Conservation (phyloP, 805 yeast species). For the Candida easanensis region DNA sequence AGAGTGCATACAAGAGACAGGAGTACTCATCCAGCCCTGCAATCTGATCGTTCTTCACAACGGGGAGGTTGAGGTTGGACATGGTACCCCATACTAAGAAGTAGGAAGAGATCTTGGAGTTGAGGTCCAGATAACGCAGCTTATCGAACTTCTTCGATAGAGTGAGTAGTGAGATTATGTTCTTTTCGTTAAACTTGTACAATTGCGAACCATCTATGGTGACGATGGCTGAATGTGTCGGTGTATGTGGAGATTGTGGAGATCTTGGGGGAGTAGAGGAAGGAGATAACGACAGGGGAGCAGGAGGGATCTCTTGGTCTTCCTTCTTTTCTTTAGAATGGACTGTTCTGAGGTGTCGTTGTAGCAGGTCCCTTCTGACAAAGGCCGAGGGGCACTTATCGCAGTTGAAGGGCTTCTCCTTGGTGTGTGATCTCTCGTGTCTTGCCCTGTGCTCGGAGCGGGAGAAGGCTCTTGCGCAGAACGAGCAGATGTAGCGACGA, state of each 20-base stretch:
- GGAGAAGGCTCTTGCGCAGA: slow-evolving; percentile 78
- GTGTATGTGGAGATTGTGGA: neutral
- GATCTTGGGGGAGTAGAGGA: slow-evolving; percentile 1
- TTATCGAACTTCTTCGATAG: slow-evolving; percentile 28
- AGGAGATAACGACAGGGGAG: neutral
- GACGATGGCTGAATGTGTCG: neutral
- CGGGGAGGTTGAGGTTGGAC: slow-evolving; percentile 30
- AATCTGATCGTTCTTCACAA: slow-evolving; percentile 20
- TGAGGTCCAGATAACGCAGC: slow-evolving; percentile 10
- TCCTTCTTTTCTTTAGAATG: slow-evolving; percentile 37
- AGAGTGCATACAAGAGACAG: slow-evolving; percentile 40
- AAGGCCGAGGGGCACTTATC: slow-evolving; percentile 66
- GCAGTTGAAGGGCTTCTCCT: slow-evolving; percentile 78
- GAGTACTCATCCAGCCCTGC: slow-evolving; percentile 30
- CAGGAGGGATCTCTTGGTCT: neutral
- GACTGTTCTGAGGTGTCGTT: slow-evolving; percentile 76
- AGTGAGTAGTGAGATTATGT: slow-evolving; percentile 32
- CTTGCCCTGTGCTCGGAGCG: slow-evolving; percentile 75
- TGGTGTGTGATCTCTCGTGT: slow-evolving; percentile 78
- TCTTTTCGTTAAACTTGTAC: slow-evolving; percentile 26
- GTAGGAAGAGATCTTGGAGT: slow-evolving; percentile 20
- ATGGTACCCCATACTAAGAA: slow-evolving; percentile 26
- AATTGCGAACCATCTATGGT: slow-evolving; percentile 3
- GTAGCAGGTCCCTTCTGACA: slow-evolving; percentile 74
- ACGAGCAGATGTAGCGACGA: slow-evolving; percentile 72